phyloP scores from a whole-genome alignment of 192 early-diverging fungal species.

The Podochytrium sp. region DNA sequence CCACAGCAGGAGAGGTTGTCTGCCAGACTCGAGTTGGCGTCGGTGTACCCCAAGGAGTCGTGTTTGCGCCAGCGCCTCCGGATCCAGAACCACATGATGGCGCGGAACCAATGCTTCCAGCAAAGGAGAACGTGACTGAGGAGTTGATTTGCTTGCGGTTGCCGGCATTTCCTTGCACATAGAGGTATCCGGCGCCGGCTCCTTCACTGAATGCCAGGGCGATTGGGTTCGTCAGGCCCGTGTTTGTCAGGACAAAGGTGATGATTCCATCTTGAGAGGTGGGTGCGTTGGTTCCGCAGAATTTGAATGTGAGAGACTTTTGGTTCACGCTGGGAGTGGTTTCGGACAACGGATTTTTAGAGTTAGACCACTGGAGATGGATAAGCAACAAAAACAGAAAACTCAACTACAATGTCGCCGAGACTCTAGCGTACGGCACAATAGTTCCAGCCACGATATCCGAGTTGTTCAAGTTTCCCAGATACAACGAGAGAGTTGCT shows the following conservation, averaged over 20 bases:
- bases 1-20: too few species aligned
- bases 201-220: background rate
- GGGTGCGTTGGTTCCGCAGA: background rate
- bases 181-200: conserved; percentile 11
- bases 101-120: background rate
- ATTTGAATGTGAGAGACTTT: background rate
- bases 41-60: too few species aligned
- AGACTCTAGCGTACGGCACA: background rate
- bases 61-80: too few species aligned
- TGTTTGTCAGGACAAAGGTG: conserved; percentile 11
- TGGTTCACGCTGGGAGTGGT: background rate
- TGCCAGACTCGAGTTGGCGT: too few species aligned
- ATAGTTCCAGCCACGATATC: background rate
- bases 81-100: too few species aligned
- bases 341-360: too few species aligned
- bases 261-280: background rate
- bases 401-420: background rate
- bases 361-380: background rate
- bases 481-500: conserved; percentile 3
- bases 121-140: background rate
- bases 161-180: background rate
- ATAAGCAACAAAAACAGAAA: background rate
- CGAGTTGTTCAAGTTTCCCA: background rate
- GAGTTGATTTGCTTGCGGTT: background rate
- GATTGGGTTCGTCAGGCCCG: background rate